These are phyloP conservation scores for Lepidium sativum DNA, from an alignment of 345 rosid genomes.

Conservation along the genomic window DNA sequence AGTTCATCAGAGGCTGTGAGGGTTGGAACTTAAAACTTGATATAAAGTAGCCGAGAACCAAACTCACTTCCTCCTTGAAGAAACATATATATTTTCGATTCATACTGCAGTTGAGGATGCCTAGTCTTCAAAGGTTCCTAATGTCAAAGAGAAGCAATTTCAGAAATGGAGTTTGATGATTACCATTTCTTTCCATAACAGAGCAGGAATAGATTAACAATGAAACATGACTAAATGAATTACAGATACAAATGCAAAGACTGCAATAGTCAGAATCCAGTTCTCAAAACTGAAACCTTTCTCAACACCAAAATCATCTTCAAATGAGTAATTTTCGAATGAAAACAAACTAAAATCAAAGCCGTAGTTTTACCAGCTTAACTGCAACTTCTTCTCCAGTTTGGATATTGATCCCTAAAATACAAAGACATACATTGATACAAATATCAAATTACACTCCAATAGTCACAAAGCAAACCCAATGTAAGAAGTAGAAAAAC, in stretches of 20 bases:
- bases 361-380: conserved; percentile 50
- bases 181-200: not conserved
- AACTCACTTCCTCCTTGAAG: conserved; percentile 94
- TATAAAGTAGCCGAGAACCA: not conserved
- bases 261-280: not conserved
- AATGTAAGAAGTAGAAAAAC: not conserved
- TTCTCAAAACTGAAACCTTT: not conserved
- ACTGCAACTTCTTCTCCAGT: conserved; percentile 90
- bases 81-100: conserved; percentile 76
- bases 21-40: not conserved
- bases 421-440: not conserved
- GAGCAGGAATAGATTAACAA: not conserved
- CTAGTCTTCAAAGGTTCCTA: conserved; percentile 87
- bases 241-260: not conserved
- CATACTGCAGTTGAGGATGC: conserved; percentile 88
- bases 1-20: not conserved
- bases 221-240: not conserved
- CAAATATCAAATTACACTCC: not conserved
- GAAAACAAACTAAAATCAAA: not conserved
- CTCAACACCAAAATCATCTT: not conserved
- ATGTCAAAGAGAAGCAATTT: not conserved
- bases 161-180: not conserved
- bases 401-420: conserved; percentile 64
- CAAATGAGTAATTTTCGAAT: not conserved
- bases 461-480: not conserved